Evolutionary conservation across 140 eudicot species (phyloP).

Genomic region (Oenanthe javanica): DNA sequence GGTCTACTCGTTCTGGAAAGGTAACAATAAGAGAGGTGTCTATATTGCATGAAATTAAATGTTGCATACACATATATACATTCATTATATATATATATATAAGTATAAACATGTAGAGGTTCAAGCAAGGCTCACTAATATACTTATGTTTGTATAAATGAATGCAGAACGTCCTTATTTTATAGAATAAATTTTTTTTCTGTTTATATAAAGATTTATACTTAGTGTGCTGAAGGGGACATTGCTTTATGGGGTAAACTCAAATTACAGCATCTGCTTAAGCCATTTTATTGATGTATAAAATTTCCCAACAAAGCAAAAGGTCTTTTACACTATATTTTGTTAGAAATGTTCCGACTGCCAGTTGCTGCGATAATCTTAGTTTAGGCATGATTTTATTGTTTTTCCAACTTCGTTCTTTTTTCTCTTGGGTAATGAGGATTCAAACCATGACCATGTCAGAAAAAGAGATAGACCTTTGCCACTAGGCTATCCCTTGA

Average conservation of each 20-base stretch:
- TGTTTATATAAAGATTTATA: neutral
- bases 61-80: neutral
- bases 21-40: constrained; percentile 27
- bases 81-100: neutral
- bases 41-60: neutral
- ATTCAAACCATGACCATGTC: neutral
- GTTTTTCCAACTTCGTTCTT: no score
- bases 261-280: neutral
- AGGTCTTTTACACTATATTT: neutral
- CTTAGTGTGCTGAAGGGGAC: neutral
- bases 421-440: neutral
- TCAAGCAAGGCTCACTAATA: neutral
- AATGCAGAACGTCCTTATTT: neutral
- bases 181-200: neutral
- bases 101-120: neutral
- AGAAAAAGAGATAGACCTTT: neutral
- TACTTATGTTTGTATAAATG: neutral
- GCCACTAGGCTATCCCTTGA: neutral
- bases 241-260: neutral
- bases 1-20: constrained; percentile 90
- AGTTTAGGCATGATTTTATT: neutral
- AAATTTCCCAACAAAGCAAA: neutral
- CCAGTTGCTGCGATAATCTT: neutral
- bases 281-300: neutral
- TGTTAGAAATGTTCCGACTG: neutral